A percentile compares a stretch with the other conserved stretches of the same genome.
Evolutionary conservation across 306 rosid species (phyloP).

Genomic region (Neltuma alba): DNA sequence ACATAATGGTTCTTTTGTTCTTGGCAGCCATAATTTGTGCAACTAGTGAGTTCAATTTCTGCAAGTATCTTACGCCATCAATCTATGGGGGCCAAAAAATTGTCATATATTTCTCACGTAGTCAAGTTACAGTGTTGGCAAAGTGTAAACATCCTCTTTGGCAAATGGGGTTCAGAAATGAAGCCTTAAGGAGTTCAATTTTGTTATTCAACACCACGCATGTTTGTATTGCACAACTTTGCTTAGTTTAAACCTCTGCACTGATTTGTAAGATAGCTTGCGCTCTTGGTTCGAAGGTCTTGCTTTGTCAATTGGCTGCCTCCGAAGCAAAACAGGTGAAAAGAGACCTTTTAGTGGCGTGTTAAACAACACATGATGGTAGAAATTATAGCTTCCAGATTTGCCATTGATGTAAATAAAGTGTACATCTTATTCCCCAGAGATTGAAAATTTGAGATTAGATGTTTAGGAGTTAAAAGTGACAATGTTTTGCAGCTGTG

Average conservation of each 20-base stretch:
- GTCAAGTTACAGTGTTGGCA: conserved; percentile 9
- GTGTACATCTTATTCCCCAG: neutral
- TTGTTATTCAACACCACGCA: conserved; percentile 35
- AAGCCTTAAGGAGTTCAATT: conserved; percentile 37
- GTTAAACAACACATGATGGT: neutral
- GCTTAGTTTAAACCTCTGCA: conserved; percentile 28
- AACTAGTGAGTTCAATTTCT: conserved; percentile 19
- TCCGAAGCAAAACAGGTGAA: neutral
- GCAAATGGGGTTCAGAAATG: conserved; percentile 24
- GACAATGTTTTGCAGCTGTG: neutral
- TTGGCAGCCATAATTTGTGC: conserved; percentile 37
- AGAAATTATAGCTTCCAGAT: conserved; percentile 6
- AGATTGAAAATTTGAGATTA: conserved; percentile 8
- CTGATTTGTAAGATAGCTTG: conserved; percentile 27
- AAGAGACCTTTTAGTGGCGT: neutral
- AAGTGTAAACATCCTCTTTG: conserved; percentile 5
- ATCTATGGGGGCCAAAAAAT: neutral
- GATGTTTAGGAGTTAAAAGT: conserved; percentile 20
- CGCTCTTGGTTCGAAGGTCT: conserved; percentile 31
- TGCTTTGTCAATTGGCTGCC: neutral
- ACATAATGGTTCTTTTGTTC: conserved; percentile 7
- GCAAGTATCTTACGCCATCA: conserved; percentile 12
- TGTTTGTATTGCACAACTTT: conserved; percentile 25
- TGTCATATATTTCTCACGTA: conserved; percentile 4
- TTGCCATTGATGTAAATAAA: neutral